A percentile compares a stretch with the other conserved stretches of the same genome.
These are phyloP conservation scores for Tagetes patula DNA, from an alignment of 129 eudicot species.

Conservation along the genomic window DNA sequence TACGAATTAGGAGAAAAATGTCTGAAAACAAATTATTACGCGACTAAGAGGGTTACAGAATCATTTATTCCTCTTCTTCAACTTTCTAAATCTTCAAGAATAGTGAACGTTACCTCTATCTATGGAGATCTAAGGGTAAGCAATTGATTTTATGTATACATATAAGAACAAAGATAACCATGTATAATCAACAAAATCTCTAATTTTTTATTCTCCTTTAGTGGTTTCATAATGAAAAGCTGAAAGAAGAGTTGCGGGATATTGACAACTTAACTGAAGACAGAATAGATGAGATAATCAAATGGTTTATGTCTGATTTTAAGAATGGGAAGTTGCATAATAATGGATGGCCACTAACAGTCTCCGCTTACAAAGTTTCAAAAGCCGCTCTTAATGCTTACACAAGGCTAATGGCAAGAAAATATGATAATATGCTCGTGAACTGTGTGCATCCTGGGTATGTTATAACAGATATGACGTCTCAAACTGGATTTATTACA, in stretches of 20 bases:
- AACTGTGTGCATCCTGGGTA: too few relatives aligned
- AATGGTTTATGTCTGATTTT: conserved; percentile 1
- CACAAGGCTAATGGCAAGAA: conserved; percentile 1
- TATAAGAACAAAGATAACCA: too few relatives aligned
- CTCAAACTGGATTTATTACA: background rate
- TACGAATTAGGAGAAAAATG: conserved; percentile 14
- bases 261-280: background rate
- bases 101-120: background rate
- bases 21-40: conserved; percentile 3
- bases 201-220: background rate
- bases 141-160: background rate
- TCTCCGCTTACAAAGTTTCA: background rate
- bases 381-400: background rate
- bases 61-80: conserved; percentile 16
- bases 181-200: background rate
- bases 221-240: conserved; percentile 12
- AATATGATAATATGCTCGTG: background rate
- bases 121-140: conserved; percentile 15
- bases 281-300: background rate
- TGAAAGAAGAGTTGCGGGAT: conserved; percentile 6
- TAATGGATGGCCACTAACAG: conserved; percentile 9
- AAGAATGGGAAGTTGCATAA: background rate
- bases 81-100: conserved; percentile 17
- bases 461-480: background rate
- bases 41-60: background rate